Evolutionary conservation across 164 flowering plant species (phyloP), one percentile per base, ranked within the genome.

Genomic region (Saururus chinensis): DNA sequence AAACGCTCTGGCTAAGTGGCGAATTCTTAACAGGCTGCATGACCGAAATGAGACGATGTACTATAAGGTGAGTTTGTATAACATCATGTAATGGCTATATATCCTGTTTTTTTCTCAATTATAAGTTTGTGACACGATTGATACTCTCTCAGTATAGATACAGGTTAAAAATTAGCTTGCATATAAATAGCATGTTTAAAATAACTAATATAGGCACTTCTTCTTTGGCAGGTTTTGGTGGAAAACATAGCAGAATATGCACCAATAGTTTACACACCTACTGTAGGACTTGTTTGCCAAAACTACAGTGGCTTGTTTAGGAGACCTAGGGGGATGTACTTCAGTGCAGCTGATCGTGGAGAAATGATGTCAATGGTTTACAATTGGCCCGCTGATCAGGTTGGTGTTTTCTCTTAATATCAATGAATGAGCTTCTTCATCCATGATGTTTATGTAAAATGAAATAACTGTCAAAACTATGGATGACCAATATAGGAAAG

Each of bases 31-130:
- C 64, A 78, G 99, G 22, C 75, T 93, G 75, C 99, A 93, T 71
- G 97, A 93, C 70, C 83, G 99, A 80, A 93, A 92, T 78, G 99
- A 93, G 77, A 90, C 97, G 17, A 90, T 93, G 99, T 93, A 84
- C 69, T 90, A 88, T 66, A 93, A 90, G 82, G 97, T 93, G 66
- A 66, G 66, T 9, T 19, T 40, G 23, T 19, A 37, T 19, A 19
- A 17, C 9, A 24, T 30, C 11, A 17, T 45, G 14, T 8, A 45
- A 12, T 45, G 7, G 14, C 11, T 2, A 45, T 45, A 45, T 1
- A 12, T 12, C 49, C 17, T 45, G 2, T 45, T 42, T 10, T 6
- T 45, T 45, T 12, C 49, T 45, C 49, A 7, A 13, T 45, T 42
- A 14, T 40, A 6, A 6, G 11, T 40, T 40, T 40, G 6, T 40